phyloP scores from a whole-genome alignment of 2,329 filamentous ascomycete genomes.

The Drechslerella dactyloides region DNA sequence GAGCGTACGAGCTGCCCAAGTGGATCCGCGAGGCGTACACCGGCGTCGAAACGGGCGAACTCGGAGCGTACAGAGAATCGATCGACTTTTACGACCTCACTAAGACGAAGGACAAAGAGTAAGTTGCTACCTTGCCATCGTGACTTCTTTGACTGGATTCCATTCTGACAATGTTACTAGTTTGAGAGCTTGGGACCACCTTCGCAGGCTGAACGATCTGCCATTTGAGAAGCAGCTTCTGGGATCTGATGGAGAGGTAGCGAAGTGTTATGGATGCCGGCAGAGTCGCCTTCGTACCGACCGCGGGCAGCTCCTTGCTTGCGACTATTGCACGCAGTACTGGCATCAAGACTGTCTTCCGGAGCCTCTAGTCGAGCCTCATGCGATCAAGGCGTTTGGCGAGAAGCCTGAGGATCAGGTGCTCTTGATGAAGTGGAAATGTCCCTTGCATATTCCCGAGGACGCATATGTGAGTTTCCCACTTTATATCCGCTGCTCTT shows the following conservation, averaged over 20 bases:
- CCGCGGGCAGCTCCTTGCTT: slow-evolving; percentile 76
- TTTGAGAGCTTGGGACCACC: slow-evolving; percentile 42
- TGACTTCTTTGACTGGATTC: neutral
- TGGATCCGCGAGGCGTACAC: slow-evolving; percentile 77
- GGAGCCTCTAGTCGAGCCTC: slow-evolving; percentile 30
- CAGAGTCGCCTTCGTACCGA: slow-evolving; percentile 65
- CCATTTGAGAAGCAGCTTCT: slow-evolving; percentile 27
- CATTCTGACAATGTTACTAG: slow-evolving; percentile 11
- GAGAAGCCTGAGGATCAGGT: slow-evolving; percentile 27
- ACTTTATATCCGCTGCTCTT: neutral
- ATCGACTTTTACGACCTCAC: slow-evolving; percentile 56
- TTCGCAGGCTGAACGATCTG: slow-evolving; percentile 21
- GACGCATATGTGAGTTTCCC: slow-evolving; percentile 28
- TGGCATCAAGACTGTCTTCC: slow-evolving; percentile 89
- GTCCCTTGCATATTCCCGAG: slow-evolving; percentile 37
- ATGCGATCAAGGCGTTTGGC: slow-evolving; percentile 35
- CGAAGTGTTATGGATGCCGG: slow-evolving; percentile 79
- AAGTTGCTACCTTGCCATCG: slow-evolving; percentile 58
- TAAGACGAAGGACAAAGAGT: slow-evolving; percentile 65
- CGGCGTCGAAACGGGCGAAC: slow-evolving; percentile 74
- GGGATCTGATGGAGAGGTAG: slow-evolving; percentile 67
- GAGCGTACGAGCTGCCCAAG: slow-evolving; percentile 73
- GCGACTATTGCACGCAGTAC: slow-evolving; percentile 77
- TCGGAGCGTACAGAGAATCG: slow-evolving; percentile 80
- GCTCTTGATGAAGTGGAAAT: slow-evolving; percentile 45